Percentiles rank a stretch among this genome's conserved stretches.
phyloP scores from a whole-genome alignment of 2,329 filamentous ascomycete species.

The Penicillium sp. region DNA sequence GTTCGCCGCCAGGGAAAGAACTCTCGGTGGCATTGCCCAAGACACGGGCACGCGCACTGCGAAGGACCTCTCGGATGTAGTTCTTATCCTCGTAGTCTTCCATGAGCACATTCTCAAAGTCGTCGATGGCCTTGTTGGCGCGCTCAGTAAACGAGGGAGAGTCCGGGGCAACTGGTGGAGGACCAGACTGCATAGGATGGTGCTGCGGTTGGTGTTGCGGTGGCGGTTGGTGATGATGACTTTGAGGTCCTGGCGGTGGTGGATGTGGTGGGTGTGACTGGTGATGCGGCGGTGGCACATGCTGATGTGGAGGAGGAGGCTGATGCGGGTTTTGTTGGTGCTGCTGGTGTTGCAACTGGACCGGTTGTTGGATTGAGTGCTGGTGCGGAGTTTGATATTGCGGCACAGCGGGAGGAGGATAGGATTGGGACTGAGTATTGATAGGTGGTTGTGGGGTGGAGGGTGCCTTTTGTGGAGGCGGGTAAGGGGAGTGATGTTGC shows the following conservation, averaged over 20 bases:
- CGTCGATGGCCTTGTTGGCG: conserved; percentile 50
- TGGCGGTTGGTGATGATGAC: conserved; percentile 27
- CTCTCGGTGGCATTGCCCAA: conserved; percentile 46
- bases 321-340: conserved; percentile 21
- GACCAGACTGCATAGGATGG: conserved; percentile 27
- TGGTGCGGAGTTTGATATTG: conserved; percentile 29
- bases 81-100: conserved; percentile 52
- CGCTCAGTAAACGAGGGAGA: conserved; percentile 45
- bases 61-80: conserved; percentile 49
- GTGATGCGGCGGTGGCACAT: conserved; percentile 22
- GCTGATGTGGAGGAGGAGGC: conserved; percentile 14
- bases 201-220: conserved; percentile 18
- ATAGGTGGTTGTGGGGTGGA: conserved; percentile 27
- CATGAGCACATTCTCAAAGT: conserved; percentile 50
- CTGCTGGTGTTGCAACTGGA: conserved; percentile 13
- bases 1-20: conserved; percentile 49
- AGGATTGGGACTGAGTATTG: conserved; percentile 25
- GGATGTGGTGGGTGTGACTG: conserved; percentile 31
- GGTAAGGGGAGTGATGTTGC: conserved; percentile 32
- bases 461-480: conserved; percentile 25
- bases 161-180: conserved; percentile 32
- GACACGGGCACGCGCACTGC: conserved; percentile 48
- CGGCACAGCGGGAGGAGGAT: conserved; percentile 22
- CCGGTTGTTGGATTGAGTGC: conserved; percentile 21
- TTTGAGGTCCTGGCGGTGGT: conserved; percentile 25